Base-by-base conservation (phyloP, 495 filamentous ascomycete species). In the Aspergillus mulundensis region DNA sequence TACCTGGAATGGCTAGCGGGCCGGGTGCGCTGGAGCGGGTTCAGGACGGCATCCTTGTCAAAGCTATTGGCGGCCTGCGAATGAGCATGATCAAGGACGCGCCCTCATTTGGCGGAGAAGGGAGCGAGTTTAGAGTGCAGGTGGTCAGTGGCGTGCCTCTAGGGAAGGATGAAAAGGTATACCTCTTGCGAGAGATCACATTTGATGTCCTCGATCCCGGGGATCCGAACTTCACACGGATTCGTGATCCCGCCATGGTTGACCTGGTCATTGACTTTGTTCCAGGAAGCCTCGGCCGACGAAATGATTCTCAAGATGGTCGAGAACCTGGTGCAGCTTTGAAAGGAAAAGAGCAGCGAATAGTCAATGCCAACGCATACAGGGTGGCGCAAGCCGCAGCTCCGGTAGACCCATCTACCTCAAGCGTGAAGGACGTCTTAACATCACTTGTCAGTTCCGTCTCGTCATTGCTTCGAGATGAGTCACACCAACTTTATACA, bases 111-210 rank as follows among this genome's bases (percentile, higher is more conserved):
- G 70, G 62, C 15, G 50, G 46, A 14, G 47, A 69, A 19, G 69
- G 61, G 16, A 75, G 73, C 34, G 73, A 73, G 34, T 95, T 83
- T 72, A 78, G 89, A 56, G 81, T 95, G 20, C 87, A 84, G 53
- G 86, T 86, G 40, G 81, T 97, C 68, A 88, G 88, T 42, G 88
- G 88, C 62, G 79, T 95, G 24, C 78, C 87, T 0, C 74, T 98
- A 1, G 94, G 94, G 8, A 87, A 89, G 54, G 91, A 96, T 61
- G 94, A 98, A 73, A 90, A 86, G 64, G 83, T 97, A 52, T 89
- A 90, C 64, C 76, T 98, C 53, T 76, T 84, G n/a, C 80, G 87
- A 21, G 84, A 91, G 32, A 80, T 89, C 34, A 80, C 95, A 47
- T 83, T 85, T 56, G 84, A 87, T 48, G 81, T 91, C 54, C 65